phyloP scores from a whole-genome alignment of 768 basidiomycete species.

The Sporobolomyces pararoseus region DNA sequence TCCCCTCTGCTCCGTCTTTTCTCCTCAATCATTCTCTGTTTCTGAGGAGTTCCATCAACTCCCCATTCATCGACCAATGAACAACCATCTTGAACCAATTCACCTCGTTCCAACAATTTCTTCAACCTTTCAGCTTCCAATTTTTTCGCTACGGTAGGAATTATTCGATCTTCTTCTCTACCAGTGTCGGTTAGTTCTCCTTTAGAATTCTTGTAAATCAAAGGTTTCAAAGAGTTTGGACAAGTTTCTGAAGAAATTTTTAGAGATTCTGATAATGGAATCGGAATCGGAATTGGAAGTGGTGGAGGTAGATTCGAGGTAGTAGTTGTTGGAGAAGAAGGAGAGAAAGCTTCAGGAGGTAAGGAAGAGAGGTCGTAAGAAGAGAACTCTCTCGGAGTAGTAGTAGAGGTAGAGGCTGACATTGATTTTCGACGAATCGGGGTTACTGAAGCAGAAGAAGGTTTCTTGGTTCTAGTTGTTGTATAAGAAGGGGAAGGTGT shows the following conservation, averaged over 20 bases:
- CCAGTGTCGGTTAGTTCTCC: slow-evolving; percentile 7
- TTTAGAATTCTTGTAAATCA: slow-evolving; percentile 19
- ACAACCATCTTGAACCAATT: too few species aligned
- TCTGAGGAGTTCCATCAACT: slow-evolving; percentile 18
- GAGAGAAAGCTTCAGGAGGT: background rate
- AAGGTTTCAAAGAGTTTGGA: background rate
- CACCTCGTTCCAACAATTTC: background rate
- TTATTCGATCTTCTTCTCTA: slow-evolving; percentile 11
- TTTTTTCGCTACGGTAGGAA: slow-evolving; percentile 22
- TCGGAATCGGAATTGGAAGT: background rate
- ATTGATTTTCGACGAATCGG: slow-evolving; percentile 5
- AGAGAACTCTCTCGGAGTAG: background rate
- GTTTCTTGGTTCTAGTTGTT: background rate
- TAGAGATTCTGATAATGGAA: background rate
- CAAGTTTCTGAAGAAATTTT: background rate
- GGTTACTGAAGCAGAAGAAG: background rate
- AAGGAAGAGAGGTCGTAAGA: slow-evolving; percentile 19
- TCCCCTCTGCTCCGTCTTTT: too few species aligned
- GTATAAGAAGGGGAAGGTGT: background rate
- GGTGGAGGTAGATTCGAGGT: background rate
- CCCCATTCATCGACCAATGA: slow-evolving; percentile 19
- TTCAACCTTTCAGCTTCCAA: slow-evolving; percentile 20
- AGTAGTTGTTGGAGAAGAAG: background rate
- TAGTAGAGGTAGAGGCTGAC: background rate
- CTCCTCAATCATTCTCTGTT: background rate